Evolutionary conservation across 2,329 filamentous ascomycete genomes (phyloP), one percentile per base, ranked within the genome.

Genomic region (Magnaporthales sp.): DNA sequence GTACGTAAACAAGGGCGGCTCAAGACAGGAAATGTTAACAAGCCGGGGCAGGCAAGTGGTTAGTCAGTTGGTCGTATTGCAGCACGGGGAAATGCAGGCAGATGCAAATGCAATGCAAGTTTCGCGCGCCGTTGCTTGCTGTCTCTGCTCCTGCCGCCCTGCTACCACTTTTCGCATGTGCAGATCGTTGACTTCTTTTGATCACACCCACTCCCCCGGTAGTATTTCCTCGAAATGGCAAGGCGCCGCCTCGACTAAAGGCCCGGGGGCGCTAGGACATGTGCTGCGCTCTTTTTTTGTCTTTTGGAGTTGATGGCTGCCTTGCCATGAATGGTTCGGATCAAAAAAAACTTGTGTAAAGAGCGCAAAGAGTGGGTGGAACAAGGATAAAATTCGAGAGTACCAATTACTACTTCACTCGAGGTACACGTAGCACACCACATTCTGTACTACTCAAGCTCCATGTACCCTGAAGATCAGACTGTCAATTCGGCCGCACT

Each of bases 51-150:
- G 15, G 38, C 38, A 4, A 19, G 38, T 6, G n/a, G 19, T n/a
- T 19, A 46, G 38, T 46, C 38, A n/a, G 54, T 22, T 22, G 22
- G n/a, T 26, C n/a, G 22, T 10, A 58, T 2, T 58, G 54, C 54
- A 26, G 54, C 11, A 24, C 56, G 56, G 56, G 56, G 15, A 24
- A 60, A 60, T 60, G 56, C 24, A 46, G 38, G 38, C 4, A 46
- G 38, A 46, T 46, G 38, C 38, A 46, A 60, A 60, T 60, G 56
- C 56, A 60, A 60, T 60, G 56, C 56, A 60, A 46, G 56, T 24
- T 60, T 27, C 24, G 54, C n/a, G 54, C 54, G 54, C 38, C 56
- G 56, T 60, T 60, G 22, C 54, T 58, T 58, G 54, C 10, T 27
- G 11, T 27, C 56, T 11, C 4, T 29, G 26, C n/a, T 26, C n/a